Conservation (phyloP, 2,329 filamentous ascomycete genomes). For the Periconia sp. region DNA sequence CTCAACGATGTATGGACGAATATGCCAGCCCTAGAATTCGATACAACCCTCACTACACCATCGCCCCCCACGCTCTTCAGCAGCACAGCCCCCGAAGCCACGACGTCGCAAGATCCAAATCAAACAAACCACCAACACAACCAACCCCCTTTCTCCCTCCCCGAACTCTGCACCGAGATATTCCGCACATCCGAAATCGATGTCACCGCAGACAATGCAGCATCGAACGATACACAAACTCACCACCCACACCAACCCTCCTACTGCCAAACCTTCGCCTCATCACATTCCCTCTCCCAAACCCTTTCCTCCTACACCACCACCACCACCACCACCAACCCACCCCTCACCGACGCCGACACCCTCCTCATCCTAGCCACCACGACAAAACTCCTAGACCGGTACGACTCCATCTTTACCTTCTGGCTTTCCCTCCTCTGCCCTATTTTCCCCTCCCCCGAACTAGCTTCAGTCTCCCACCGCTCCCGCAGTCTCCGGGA, state of each 20-base stretch:
- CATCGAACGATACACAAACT: background rate
- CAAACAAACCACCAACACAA: no score
- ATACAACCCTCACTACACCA: background rate
- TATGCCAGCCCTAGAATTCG: background rate
- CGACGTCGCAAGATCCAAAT: background rate
- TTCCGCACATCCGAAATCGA: background rate
- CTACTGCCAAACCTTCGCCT: background rate
- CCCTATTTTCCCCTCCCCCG: no score
- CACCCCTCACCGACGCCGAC: background rate
- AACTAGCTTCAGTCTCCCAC: no score
- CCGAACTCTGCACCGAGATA: background rate
- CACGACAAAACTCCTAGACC: background rate
- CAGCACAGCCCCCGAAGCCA: background rate
- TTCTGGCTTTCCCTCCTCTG: background rate
- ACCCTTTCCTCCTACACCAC: background rate
- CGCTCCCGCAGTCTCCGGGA: background rate
- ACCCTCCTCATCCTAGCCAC: background rate
- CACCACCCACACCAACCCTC: background rate
- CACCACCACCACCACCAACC: background rate
- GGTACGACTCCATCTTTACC: background rate
- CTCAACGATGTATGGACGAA: background rate
- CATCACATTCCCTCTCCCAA: background rate
- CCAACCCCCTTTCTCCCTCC: background rate
- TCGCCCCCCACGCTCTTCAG: background rate
- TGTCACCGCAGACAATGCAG: background rate